A percentile compares a stretch with the other conserved stretches of the same genome.
Conservation (phyloP, 2,329 filamentous ascomycete genomes). For the Cercospora beticola region DNA sequence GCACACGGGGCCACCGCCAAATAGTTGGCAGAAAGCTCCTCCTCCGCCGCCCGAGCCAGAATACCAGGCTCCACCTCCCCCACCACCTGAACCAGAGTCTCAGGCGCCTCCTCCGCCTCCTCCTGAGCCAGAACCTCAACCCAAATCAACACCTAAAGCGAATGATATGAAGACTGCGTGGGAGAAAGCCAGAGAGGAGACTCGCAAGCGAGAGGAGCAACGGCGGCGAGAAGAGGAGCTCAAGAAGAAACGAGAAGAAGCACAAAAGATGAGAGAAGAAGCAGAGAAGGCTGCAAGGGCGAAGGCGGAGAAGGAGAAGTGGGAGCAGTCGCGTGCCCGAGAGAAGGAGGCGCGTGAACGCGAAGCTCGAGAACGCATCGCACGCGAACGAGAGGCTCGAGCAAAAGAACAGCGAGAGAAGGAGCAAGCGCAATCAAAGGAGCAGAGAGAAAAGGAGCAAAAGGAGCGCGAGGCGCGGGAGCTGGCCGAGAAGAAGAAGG, state of each 20-base stretch:
- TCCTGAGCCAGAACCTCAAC: conserved; percentile 24
- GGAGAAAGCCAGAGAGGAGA: conserved; percentile 70
- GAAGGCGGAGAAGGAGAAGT: conserved; percentile 52
- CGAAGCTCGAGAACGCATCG: conserved; percentile 49
- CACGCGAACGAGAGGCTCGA: conserved; percentile 37
- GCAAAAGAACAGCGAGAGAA: conserved; percentile 41
- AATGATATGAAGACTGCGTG: conserved; percentile 45
- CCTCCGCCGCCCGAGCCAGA: conserved; percentile 12
- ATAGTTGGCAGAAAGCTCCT: conserved; percentile 22
- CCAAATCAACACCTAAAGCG: conserved; percentile 28
- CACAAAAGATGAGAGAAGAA: conserved; percentile 52
- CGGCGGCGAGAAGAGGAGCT: conserved; percentile 59
- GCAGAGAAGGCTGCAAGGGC: conserved; percentile 47
- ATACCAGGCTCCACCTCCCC: conserved; percentile 21
- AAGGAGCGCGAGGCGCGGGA: conserved; percentile 40
- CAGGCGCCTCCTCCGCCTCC: conserved; percentile 24
- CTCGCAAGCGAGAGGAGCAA: conserved; percentile 62
- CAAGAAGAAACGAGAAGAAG: conserved; percentile 59
- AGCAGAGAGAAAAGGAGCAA: conserved; percentile 42
- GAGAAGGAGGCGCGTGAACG: conserved; percentile 51
- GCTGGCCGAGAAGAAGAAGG: conserved; percentile 41
- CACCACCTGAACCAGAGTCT: conserved; percentile 13
- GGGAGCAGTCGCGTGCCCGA: conserved; percentile 51
- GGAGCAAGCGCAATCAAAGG: conserved; percentile 41
- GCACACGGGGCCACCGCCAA: conserved; percentile 28